Evolutionary conservation across 2,329 filamentous ascomycete genomes (phyloP), one percentile per base, ranked within the genome.

Genomic region (Scytalidium sp.): DNA sequence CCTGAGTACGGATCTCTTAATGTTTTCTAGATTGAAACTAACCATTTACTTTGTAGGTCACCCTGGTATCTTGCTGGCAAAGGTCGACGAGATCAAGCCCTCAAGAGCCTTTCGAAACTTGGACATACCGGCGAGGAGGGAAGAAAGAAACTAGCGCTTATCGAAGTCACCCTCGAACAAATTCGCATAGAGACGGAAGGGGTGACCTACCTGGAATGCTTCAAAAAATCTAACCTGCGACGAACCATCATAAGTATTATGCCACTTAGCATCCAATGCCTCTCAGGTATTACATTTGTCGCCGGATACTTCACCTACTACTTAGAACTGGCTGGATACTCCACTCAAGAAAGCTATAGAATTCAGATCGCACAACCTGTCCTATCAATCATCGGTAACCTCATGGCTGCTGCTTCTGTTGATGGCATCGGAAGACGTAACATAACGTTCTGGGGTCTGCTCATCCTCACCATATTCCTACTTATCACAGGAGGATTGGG

Each of bases 251-350:
- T 52, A 42, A 41, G 41, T 10, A 50, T 52, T 39, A 42, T 48
- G 41, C 47, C 48, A 7, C 53, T 57, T 42, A 36, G 50, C 9
- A 52, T 56, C 15, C 53, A 58, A 49, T 49, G 51, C 42, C 54
- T 57, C 46, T 52, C 55, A 6, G 56, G 56, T 20, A 43, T 59
- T 9, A 54, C 53, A 17, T 59, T 59, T 47, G 51, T 59, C 41
- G 29, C 43, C 22, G 53, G 45, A 20, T 74, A 74, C 51, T 59
- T 60, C n/a, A 72, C 70, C 2, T 74, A 74, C 57, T 74, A 73
- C 54, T 60, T 67, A 43, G 67, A 75, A 50, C 59, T 74, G 2
- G 70, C 72, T 9, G 71, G 71, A 8, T 72, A 67, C 53, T 63
- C 60, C 40, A 67, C 65, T 0, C 45, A 53, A 2, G 63, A 60